Percentiles rank a stretch among this genome's conserved stretches.
These are phyloP conservation scores for Panaeolus cyanescens DNA, from an alignment of 768 basidiomycete species.

Conservation along the genomic window DNA sequence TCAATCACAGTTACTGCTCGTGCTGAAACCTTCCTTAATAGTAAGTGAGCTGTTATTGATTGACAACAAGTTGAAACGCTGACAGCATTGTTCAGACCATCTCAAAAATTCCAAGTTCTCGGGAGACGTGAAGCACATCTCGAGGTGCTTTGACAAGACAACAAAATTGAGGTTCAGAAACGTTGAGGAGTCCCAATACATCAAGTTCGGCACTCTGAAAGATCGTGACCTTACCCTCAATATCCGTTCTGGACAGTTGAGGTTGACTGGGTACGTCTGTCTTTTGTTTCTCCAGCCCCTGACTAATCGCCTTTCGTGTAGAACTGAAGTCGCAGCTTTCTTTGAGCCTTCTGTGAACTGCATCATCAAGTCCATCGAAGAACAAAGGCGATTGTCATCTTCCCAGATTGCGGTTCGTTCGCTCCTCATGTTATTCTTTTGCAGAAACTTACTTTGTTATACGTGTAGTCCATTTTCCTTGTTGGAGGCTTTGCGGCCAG, in stretches of 20 bases:
- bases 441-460: background rate
- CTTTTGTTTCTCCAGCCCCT: constrained; percentile 17
- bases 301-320: constrained; percentile 15
- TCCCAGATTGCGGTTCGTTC: constrained; percentile 24
- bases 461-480: constrained; percentile 37
- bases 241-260: constrained; percentile 7
- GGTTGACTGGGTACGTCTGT: constrained; percentile 34
- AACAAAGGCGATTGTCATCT: constrained; percentile 15
- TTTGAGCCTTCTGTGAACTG: constrained; percentile 34
- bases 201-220: constrained; percentile 11
- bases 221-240: constrained; percentile 6
- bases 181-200: constrained; percentile 9
- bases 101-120: constrained; percentile 7
- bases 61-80: constrained; percentile 28
- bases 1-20: constrained; percentile 47
- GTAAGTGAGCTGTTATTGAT: constrained; percentile 21
- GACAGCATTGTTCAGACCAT: background rate
- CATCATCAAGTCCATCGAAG: constrained; percentile 26
- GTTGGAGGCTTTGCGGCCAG: constrained; percentile 58
- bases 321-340: constrained; percentile 28
- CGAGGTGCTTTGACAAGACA: constrained; percentile 10
- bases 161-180: constrained; percentile 12
- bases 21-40: constrained; percentile 35
- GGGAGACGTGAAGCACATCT: constrained; percentile 2
- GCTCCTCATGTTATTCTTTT: background rate